Evolutionary conservation across 1,284 basidiomycete genomes (phyloP), one percentile per base, ranked within the genome.

Genomic region (Mrakiaceae sp.): DNA sequence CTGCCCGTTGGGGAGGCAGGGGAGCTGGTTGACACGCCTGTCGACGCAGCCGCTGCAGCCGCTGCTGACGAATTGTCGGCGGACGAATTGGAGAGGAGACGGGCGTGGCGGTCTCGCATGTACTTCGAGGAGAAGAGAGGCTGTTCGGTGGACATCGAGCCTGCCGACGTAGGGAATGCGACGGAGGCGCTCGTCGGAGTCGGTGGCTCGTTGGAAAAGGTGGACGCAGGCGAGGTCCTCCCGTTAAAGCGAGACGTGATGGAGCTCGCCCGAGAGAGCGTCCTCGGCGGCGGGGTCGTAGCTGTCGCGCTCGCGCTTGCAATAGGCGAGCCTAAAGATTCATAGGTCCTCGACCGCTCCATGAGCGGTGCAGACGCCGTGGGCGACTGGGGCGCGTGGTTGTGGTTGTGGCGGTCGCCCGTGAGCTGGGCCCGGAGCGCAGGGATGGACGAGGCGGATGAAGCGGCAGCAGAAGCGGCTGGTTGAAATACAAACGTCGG

Each of bases 211-310:
- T 5, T 61, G 50, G 51, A 53, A 61, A 52, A n/a, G 14, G 42
- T 6, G 50, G 60, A n/a, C 44, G 60, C 3, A 39, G 52, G 8
- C 52, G 56, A 39, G 16, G 53, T 54, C 10, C 47, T 53, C 63
- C 16, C 16, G 53, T 51, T 16, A 39, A 62, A 66, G 50, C 60
- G 54, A 0, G 64, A 66, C 6, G 64, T 66, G 60, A 62, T 66
- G 2, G 60, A 62, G 50, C 60, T 62, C 8, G 64, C 63, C 43
- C 63, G 51, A 2, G 63, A 64, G 44, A 64, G 58, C 8, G 49
- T 54, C 1, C 57, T 43, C 4, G 63, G 50, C 1, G 63, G 63
- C 12, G 57, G 44, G 7, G 44, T 44, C 4, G 51, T 42, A 3
- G 57, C 12, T 10, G 49, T 12, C 5, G 56, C 12, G 39, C 42